Evolutionary conservation across 139 green algal species (phyloP), one percentile per base, ranked within the genome.

Genomic region (Chloropicon primus): DNA sequence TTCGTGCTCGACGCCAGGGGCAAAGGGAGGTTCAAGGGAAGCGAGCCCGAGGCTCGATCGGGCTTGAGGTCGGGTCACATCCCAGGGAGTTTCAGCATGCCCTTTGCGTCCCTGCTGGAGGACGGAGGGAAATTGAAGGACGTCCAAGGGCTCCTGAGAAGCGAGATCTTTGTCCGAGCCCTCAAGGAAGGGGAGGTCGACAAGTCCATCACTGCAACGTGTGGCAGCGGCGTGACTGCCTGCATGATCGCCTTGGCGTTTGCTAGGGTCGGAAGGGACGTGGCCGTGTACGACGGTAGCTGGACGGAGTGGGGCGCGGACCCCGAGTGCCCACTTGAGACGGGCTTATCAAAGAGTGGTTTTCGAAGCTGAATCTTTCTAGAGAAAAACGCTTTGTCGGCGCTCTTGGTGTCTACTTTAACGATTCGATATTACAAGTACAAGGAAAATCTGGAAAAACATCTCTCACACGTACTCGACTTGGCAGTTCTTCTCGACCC

Each of bases 281-380:
- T 90, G 2, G 27, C 88, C 0, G 84, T 98, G 1, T 98, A 98
- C 78, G 94, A 98, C 81, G 94, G 94, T 10, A 94, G 87, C 25
- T 98, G 94, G 94, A 93, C 82, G n/a, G 94, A 98, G 80, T 98
- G 92, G 91, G 94, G 88, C 2, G 78, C 53, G 0, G 41, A 62
- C 41, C 5, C 17, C 41, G 5, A 5, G 41, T 62, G 41, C 41
- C 41, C 41, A 5, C 5, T 62, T 62, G 41, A 62, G 41, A 62
- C 41, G 41, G 41, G 41, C 41, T 62, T n/a, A n/a, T n/a, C n/a
- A n/a, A n/a, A n/a, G n/a, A n/a, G n/a, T n/a, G n/a, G n/a, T n/a
- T n/a, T n/a, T n/a, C n/a, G n/a, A n/a, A n/a, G n/a, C n/a, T n/a
- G n/a, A n/a, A n/a, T n/a, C n/a, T n/a, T n/a, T n/a, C n/a, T n/a